A percentile compares a stretch with the other conserved stretches of the same genome.
Evolutionary conservation across 345 rosid species (phyloP).

Genomic region (Citrus reticulata): DNA sequence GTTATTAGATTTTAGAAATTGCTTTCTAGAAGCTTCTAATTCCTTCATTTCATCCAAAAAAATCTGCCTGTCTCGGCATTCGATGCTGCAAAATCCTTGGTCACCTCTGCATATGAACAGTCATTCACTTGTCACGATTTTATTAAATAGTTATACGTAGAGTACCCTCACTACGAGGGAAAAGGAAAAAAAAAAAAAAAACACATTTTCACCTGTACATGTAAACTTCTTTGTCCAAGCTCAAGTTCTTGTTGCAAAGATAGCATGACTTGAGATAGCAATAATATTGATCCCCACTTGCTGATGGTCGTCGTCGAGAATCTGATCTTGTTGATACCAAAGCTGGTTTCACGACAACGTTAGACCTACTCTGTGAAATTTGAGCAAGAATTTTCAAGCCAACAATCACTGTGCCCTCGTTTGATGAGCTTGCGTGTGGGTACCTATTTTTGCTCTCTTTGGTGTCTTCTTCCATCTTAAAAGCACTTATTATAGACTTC

Average conservation of each 20-base stretch:
- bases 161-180: background rate
- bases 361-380: constrained; percentile 22
- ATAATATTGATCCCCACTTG: constrained; percentile 2
- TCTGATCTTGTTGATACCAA: constrained; percentile 9
- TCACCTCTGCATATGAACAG: constrained; percentile 51
- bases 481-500: constrained; percentile 5
- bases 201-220: constrained; percentile 60
- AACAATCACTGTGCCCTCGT: constrained; percentile 26
- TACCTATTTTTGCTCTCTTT: background rate
- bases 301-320: background rate
- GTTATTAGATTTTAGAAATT: constrained; percentile 27
- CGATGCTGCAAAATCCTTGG: constrained; percentile 67
- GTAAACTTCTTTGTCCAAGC: constrained; percentile 61
- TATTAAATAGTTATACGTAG: background rate
- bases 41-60: constrained; percentile 57
- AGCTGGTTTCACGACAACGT: constrained; percentile 44
- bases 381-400: constrained; percentile 56
- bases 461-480: constrained; percentile 8
- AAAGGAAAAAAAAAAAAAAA: too few species aligned
- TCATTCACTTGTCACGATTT: background rate
- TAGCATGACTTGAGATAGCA: constrained; percentile 59
- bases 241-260: constrained; percentile 50
- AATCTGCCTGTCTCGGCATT: constrained; percentile 71
- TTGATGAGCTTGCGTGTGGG: background rate
- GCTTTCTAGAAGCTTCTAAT: constrained; percentile 40